Conservation (phyloP, 306 rosid genomes). For the Oemleria cerasiformis region DNA sequence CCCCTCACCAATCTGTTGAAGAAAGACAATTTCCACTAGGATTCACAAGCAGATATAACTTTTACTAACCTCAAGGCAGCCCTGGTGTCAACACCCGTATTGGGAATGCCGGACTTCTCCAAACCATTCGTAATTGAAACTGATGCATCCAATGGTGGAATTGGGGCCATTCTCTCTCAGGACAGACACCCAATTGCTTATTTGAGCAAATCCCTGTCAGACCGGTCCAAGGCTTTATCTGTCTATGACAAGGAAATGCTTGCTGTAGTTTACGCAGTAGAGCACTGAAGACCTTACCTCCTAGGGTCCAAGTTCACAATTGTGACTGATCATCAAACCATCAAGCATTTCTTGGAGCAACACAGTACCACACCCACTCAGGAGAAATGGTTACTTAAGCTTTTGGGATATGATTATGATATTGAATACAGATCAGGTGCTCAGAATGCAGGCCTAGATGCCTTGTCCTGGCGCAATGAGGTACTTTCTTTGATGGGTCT, state of each 20-base stretch:
- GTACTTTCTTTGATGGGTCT: no score
- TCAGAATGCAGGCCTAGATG: no score
- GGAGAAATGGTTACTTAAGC: no score
- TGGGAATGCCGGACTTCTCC: background rate
- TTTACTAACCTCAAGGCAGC: background rate
- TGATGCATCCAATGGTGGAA: background rate
- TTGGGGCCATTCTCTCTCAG: background rate
- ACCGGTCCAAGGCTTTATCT: background rate
- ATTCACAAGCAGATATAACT: fast-evolving
- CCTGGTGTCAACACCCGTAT: fast-evolving
- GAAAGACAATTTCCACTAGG: background rate
- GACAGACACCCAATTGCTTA: background rate
- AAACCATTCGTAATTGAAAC: background rate
- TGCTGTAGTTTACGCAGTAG: background rate
- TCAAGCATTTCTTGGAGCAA: no score
- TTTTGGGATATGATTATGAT: no score
- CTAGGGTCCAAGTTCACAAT: background rate
- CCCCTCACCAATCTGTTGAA: background rate
- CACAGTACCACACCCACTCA: no score
- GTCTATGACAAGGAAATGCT: background rate
- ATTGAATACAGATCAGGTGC: no score
- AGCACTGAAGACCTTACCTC: background rate
- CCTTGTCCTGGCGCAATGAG: no score
- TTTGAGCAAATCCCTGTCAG: background rate
- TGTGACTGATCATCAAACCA: background rate